Evolutionary conservation across 1,284 basidiomycete species (phyloP).

Genomic region (Ceratobasidium papillatum): DNA sequence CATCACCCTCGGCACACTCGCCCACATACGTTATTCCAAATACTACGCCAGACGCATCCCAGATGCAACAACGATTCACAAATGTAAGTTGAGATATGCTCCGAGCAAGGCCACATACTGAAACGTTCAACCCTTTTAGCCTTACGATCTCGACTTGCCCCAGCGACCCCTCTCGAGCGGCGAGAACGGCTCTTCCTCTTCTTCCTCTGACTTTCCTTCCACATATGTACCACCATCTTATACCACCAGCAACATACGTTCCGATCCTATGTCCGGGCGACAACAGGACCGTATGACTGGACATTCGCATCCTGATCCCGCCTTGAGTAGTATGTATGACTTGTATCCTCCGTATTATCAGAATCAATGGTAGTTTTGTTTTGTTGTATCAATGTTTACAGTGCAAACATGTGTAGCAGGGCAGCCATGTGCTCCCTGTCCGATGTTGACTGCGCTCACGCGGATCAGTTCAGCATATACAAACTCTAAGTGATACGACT

Average conservation of each 20-base stretch:
- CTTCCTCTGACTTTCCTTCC: constrained; percentile 21
- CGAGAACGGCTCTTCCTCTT: constrained; percentile 30
- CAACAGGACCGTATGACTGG: constrained; percentile 29
- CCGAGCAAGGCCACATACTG: not conserved
- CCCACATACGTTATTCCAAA: constrained; percentile 5
- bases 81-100: constrained; percentile 15
- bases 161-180: constrained; percentile 11
- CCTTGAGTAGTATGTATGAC: constrained; percentile 10
- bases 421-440: too few species aligned
- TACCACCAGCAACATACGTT: constrained; percentile 28
- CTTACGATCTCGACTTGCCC: constrained; percentile 29
- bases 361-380: constrained; percentile 31
- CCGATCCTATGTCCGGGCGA: constrained; percentile 8
- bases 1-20: constrained; percentile 37
- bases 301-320: constrained; percentile 19
- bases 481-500: too few species aligned
- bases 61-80: constrained; percentile 15
- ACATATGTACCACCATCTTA: constrained; percentile 31
- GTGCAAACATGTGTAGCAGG: too few species aligned
- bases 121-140: not conserved
- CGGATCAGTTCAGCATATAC: too few species aligned
- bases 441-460: too few species aligned
- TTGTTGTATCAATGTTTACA: constrained; percentile 5
- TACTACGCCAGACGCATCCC: not conserved
- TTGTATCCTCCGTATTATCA: constrained; percentile 26